Percentiles rank a stretch among this genome's conserved stretches.
Conservation (phyloP, 257 asterid species). For the Gentiana straminea region DNA sequence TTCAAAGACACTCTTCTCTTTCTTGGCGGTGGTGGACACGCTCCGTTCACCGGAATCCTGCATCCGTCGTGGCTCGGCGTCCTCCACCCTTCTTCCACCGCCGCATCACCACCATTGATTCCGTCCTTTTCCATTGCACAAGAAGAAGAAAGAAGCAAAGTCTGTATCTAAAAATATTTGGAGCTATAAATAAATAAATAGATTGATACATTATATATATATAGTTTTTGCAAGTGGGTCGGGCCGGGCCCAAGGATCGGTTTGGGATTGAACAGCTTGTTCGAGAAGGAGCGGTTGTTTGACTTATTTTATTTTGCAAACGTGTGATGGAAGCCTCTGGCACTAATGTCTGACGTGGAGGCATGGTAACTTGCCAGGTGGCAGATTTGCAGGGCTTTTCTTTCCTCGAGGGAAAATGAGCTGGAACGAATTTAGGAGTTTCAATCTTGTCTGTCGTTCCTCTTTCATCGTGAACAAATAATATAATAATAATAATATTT, state of each 20-base stretch:
- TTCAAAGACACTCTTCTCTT: neutral
- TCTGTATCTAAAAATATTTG: too few species aligned
- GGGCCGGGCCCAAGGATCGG: neutral
- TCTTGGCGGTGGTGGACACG: neutral
- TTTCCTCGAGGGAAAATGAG: too few species aligned
- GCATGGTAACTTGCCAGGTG: neutral
- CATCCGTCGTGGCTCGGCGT: constrained; percentile 1
- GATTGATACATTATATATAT: too few species aligned
- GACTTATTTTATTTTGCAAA: neutral
- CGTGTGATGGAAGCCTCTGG: constrained; percentile 4
- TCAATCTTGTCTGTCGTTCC: too few species aligned
- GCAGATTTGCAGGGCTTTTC: too few species aligned
- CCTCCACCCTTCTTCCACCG: constrained; percentile 1
- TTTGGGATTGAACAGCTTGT: neutral
- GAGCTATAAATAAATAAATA: too few species aligned
- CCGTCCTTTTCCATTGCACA: neutral
- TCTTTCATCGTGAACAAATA: too few species aligned
- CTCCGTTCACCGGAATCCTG: neutral
- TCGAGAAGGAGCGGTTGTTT: constrained; percentile 1
- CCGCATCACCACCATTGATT: neutral
- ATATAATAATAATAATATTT: too few species aligned
- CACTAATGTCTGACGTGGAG: neutral
- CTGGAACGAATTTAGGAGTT: too few species aligned
- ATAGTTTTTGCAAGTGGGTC: neutral
- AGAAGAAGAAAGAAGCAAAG: neutral